Base-by-base conservation (phyloP, 371 early-diverging fungal species). In the Zychaea mexicana region DNA sequence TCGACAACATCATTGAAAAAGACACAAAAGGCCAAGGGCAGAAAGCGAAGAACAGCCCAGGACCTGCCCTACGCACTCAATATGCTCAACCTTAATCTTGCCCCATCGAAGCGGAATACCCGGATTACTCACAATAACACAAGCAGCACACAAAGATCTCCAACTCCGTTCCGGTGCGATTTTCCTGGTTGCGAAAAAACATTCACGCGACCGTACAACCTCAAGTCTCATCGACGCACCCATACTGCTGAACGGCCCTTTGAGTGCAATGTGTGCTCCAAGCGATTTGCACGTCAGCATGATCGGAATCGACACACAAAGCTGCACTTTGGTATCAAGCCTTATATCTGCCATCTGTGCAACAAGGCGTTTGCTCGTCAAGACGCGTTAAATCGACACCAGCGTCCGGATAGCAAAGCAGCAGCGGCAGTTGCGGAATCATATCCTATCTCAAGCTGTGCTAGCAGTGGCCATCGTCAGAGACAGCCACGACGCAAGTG, bases 261-360 rank as follows among this genome's bases (percentile, higher is more conserved):
- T 79, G 86, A 82, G 60, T 91, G 92, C 59, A 58, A 78, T 22
- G 72, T 74, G 19, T 93, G 92, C 62, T 68, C 74, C 7, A 72
- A 78, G 52, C 77, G 84, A 3, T 92, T 93, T 74, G 83, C 88
- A 2, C 84, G 92, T 1, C 86, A 87, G 30, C 90, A 92, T 67
- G 92, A 96, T 73, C 82, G 94, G 39, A 94, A 94, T 68, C 79
- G 97, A 28, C 95, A 96, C 71, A 62, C 74, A 1, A 89, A 89
- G 59, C 78, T 89, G 21, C 90, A 90, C 58, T 77, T 76, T 52
- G 90, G 89, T 21, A 74, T 86, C 60, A 90, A 89, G 64, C 87
- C 89, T 17, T 88, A 79, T 66, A 69, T 70, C 22, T 91, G 91
- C 38, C 60, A 64, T 9, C 72, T 78, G 45, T 95, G 94, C 62